Base-by-base conservation (phyloP, 1,284 basidiomycete species). In the Cryptococcus sp. region DNA sequence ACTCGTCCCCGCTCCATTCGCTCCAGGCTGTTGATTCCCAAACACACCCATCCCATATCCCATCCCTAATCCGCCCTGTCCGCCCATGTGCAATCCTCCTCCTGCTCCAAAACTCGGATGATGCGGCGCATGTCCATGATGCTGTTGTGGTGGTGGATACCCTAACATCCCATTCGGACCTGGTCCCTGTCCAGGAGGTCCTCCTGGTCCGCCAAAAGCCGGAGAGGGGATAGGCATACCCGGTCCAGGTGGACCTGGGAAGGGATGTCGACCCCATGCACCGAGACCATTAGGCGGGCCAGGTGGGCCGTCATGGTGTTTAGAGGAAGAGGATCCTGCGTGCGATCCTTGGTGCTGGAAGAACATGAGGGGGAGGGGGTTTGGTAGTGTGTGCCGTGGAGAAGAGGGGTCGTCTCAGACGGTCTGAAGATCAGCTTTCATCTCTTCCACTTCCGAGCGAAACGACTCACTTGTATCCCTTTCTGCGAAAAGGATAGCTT, bases 51-150 rank as follows among this genome's bases (percentile, higher is more conserved):
- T 59, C 21, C 52, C 59, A 44, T 51, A 45, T 38, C 52, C 52
- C 45, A 53, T 60, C 46, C 51, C 52, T 54, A 56, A 14, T 48
- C 54, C 54, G 55, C 55, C 52, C 48, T 50, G 51, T 26, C 38
- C 51, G 25, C 55, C 62, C n/a, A 66, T 47, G 50, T 62, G 60
- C 52, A 60, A 45, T 10, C 52, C 56, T 23, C 56, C 52, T 25
- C 55, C 46, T 45, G 51, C 57, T 22, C 63, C 63, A 45, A 63
- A 63, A 6, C 56, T 52, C 0, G 59, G 58, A 57, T 63, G 63
- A 48, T 62, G 59, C 23, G 60, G 57, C 24, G 45, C 52, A 36
- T 58, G 56, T n/a, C 45, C 49, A 6, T 39, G 45, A 21, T n/a
- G n/a, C n/a, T 28, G 38, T n/a, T 26, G 47, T 19, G 39, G 39